Evolutionary conservation across 2,329 filamentous ascomycete genomes (phyloP), one percentile per base, ranked within the genome.

Genomic region (Aspergillus sp.): DNA sequence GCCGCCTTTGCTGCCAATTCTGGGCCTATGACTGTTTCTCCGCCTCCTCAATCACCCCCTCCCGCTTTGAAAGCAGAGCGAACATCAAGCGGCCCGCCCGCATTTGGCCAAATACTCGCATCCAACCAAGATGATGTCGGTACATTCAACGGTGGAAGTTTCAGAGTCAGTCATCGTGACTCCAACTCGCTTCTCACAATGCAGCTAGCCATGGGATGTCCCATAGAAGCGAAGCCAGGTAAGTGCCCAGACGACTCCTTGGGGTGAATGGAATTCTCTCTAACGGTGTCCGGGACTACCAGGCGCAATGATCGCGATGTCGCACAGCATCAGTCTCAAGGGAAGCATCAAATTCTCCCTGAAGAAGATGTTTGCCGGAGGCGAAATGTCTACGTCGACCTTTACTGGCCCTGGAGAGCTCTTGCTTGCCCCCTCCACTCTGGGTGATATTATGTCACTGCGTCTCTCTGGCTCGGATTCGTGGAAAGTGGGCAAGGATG

Each of bases 81-180:
- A 35, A 13, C 19, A 19, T 19, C 8, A n/a, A 35, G 33, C 33
- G 19, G n/a, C 19, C 7, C 33, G 12, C 19, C 33, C 12, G 33
- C 33, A 35, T 35, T 13, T 35, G 12, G 19, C 19, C 19, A 19
- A 19, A 19, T 19, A 19, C 19, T 19, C 19, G 19, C 19, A 19
- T 19, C 33, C 5, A 6, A 34, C 34, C 41, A 4, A 28, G 93
- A 97, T 65, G 90, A 95, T 55, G 81, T 95, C 2, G 93, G 93
- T n/a, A 93, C 86, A 0, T 98, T 97, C 74, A 97, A 97, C 62
- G 93, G 93, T 11, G 93, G 93, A 9, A 91, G 87, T 60, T 98
- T 91, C 64, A 79, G 93, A 35, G 90, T 97, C 61, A 93, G 88
- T 59, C 93, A 98, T 62, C 79, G 93, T 19, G 90, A 96, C 65